phyloP scores from a whole-genome alignment of 192 early-diverging fungal genomes.

The Rhizophlyctis rosea region DNA sequence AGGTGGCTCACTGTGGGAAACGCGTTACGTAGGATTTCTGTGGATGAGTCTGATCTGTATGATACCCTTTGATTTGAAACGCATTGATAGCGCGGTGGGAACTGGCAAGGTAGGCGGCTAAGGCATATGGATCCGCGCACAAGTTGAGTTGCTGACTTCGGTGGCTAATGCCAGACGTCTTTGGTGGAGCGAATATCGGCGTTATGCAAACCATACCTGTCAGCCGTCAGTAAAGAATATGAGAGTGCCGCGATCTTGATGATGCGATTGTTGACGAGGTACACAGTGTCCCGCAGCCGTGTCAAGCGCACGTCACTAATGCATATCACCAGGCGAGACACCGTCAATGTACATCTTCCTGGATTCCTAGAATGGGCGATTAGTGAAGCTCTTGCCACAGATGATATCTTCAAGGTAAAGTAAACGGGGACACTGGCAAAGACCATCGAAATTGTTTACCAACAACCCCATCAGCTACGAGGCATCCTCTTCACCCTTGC shows the following conservation, averaged over 20 bases:
- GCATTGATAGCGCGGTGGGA: constrained; percentile 69
- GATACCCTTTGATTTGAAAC: constrained; percentile 92
- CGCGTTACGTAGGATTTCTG: constrained; percentile 76
- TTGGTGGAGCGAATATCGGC: constrained; percentile 70
- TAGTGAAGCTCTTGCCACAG: constrained; percentile 21
- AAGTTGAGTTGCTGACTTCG: too few species aligned
- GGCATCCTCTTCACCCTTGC: constrained; percentile 68
- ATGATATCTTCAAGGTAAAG: constrained; percentile 55
- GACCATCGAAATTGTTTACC: too few species aligned
- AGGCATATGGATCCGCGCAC: too few species aligned
- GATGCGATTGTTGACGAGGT: constrained; percentile 74
- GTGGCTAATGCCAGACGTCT: constrained; percentile 29
- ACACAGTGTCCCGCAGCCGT: background rate
- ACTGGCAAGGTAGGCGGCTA: background rate
- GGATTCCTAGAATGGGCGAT: constrained; percentile 73
- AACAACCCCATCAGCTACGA: too few species aligned
- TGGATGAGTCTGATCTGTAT: constrained; percentile 95
- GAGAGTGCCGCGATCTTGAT: constrained; percentile 83
- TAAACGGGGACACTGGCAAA: too few species aligned
- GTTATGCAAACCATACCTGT: constrained; percentile 63
- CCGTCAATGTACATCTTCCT: constrained; percentile 52
- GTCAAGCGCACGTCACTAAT: constrained; percentile 35
- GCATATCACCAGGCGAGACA: too few species aligned
- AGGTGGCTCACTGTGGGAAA: constrained; percentile 61
- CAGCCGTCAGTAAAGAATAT: constrained; percentile 77